phyloP scores from a whole-genome alignment of 805 yeast genomes.

The Barnettozyma sucrosica region DNA sequence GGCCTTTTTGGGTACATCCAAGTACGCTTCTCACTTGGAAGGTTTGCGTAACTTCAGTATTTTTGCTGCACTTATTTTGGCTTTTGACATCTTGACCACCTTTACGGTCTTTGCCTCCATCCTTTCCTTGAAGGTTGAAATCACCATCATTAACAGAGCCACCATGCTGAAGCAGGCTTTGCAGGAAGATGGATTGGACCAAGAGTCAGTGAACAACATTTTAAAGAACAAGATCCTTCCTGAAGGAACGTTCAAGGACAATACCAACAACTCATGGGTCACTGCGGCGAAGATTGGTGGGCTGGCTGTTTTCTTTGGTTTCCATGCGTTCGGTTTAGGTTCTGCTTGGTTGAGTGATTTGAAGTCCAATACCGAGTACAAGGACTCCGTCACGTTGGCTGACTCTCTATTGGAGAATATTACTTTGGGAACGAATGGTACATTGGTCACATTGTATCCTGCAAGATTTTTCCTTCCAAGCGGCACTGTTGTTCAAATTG shows the following conservation, averaged over 20 bases:
- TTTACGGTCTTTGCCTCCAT: conserved; percentile 81
- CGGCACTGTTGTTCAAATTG: conserved; percentile 50
- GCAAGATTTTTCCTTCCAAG: conserved; percentile 53
- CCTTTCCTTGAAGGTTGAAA: conserved; percentile 82
- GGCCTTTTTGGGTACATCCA: conserved; percentile 61
- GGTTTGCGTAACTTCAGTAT: conserved; percentile 79
- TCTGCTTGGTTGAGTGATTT: conserved; percentile 62
- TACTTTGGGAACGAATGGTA: conserved; percentile 39
- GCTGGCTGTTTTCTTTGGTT: conserved; percentile 50
- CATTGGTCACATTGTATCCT: conserved; percentile 53
- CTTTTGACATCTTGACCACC: conserved; percentile 65
- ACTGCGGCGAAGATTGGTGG: conserved; percentile 55
- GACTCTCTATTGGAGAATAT: conserved; percentile 21
- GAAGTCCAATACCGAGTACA: conserved; percentile 24
- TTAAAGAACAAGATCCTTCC: conserved; percentile 28
- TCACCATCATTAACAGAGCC: conserved; percentile 77
- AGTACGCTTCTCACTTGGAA: conserved; percentile 59
- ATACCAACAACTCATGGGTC: conserved; percentile 38
- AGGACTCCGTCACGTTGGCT: conserved; percentile 20
- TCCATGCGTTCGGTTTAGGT: conserved; percentile 65
- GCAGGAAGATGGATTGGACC: conserved; percentile 88
- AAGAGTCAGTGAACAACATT: conserved; percentile 67
- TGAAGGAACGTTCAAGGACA: conserved; percentile 22
- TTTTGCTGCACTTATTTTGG: conserved; percentile 61
- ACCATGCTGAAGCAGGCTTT: conserved; percentile 70